Percentiles rank a stretch among this genome's conserved stretches.
Conservation (phyloP, 768 basidiomycete genomes). For the Dacryopinax spathularia region DNA sequence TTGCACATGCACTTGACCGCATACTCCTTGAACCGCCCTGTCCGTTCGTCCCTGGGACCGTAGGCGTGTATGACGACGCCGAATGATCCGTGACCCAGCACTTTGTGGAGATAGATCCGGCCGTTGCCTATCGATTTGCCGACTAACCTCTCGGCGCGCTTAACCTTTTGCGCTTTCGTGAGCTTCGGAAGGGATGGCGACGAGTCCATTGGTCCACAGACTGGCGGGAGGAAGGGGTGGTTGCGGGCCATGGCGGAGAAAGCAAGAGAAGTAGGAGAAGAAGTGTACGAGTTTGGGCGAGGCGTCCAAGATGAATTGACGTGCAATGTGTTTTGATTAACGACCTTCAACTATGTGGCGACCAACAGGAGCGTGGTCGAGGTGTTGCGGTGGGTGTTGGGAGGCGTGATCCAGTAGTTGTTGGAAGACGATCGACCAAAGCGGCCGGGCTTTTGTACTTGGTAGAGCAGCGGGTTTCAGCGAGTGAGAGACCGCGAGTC, state of each 20-base stretch:
- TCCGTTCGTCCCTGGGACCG: conserved; percentile 35
- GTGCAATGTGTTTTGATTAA: too few species aligned
- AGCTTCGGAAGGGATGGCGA: not conserved
- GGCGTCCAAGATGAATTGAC: conserved; percentile 89
- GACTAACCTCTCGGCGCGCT: conserved; percentile 18
- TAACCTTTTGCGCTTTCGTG: conserved; percentile 6
- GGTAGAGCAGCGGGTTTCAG: not conserved
- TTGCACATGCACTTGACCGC: conserved; percentile 82
- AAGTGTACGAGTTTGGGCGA: conserved; percentile 31
- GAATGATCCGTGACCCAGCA: conserved; percentile 87
- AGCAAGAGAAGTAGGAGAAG: not conserved
- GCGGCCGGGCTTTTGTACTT: not conserved
- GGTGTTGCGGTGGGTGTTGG: not conserved
- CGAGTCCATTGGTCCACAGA: too few species aligned
- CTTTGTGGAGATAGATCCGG: conserved; percentile 65
- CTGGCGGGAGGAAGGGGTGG: not conserved
- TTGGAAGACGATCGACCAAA: not conserved
- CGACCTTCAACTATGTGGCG: too few species aligned
- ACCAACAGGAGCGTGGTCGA: too few species aligned
- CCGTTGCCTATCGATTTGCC: conserved; percentile 76
- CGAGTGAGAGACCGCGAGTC: not conserved
- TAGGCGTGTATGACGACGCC: conserved; percentile 88
- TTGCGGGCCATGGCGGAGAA: not conserved
- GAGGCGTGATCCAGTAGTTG: not conserved
- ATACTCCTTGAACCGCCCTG: conserved; percentile 36